phyloP scores from a whole-genome alignment of 2,329 filamentous ascomycete genomes.

The Dothidotthia symphoricarpi region DNA sequence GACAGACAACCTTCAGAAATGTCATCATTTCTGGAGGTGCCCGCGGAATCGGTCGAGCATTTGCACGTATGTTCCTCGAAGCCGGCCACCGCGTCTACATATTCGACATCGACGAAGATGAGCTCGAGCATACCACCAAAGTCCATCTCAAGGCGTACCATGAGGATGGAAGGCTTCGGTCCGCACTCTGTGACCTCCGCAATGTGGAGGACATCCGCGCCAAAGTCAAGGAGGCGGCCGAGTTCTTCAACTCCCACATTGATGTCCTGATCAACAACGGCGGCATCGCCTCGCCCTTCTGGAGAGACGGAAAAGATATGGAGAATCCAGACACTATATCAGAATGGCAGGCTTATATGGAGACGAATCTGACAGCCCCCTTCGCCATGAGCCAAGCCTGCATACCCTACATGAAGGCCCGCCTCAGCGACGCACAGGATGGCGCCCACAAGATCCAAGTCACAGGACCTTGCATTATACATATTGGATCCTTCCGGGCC shows the following conservation, averaged over 20 bases:
- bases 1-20: conserved; percentile 25
- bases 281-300: conserved; percentile 41
- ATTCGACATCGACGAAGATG: conserved; percentile 43
- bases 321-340: conserved; percentile 45
- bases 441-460: conserved; percentile 29
- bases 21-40: conserved; percentile 46
- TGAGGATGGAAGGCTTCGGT: conserved; percentile 35
- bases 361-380: conserved; percentile 50
- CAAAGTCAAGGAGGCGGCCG: conserved; percentile 44
- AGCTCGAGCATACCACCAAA: conserved; percentile 42
- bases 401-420: conserved; percentile 49
- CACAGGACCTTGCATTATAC: conserved; percentile 48
- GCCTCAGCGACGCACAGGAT: conserved; percentile 21
- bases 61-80: conserved; percentile 48
- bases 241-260: conserved; percentile 45
- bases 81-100: conserved; percentile 50
- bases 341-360: conserved; percentile 49
- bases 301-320: conserved; percentile 50
- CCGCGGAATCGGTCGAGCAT: conserved; percentile 50
- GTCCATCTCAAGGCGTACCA: conserved; percentile 43
- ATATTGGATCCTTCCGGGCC: conserved; percentile 50
- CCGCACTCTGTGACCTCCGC: conserved; percentile 47
- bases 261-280: conserved; percentile 44
- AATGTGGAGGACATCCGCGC: conserved; percentile 44
- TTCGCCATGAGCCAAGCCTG: conserved; percentile 50